These are phyloP conservation scores for Eutrema japonicum DNA, from an alignment of 345 rosid genomes.

Conservation along the genomic window DNA sequence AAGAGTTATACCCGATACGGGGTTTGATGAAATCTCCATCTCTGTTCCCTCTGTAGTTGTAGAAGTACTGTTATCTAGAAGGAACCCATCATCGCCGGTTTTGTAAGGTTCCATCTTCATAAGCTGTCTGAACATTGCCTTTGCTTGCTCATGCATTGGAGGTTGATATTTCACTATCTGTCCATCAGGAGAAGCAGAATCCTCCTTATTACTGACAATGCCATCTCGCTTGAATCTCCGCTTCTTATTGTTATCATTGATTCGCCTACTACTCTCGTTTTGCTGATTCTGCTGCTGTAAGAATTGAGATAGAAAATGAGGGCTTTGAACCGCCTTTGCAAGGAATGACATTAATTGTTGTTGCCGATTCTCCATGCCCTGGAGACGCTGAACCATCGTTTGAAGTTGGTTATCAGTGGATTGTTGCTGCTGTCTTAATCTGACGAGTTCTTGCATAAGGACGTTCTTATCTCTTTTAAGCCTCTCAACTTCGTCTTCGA, in stretches of 20 bases:
- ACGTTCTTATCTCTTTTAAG: constrained; percentile 98
- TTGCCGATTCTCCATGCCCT: constrained; percentile 98
- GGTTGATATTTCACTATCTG: constrained; percentile 94
- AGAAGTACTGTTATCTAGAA: constrained; percentile 53
- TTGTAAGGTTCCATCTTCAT: constrained; percentile 62
- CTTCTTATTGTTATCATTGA: constrained; percentile 80
- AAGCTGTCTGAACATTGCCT: constrained; percentile 71
- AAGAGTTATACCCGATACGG: constrained; percentile 69
- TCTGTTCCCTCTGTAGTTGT: constrained; percentile 54
- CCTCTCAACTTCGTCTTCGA: constrained; percentile 95
- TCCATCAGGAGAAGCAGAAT: constrained; percentile 63
- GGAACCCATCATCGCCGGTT: constrained; percentile 53
- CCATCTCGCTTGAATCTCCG: constrained; percentile 85
- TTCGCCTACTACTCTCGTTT: constrained; percentile 76
- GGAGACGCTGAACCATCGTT: constrained; percentile 88
- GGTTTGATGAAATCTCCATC: constrained; percentile 53
- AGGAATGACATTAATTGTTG: constrained; percentile 98
- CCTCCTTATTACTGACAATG: constrained; percentile 51
- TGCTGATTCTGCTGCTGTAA: constrained; percentile 93
- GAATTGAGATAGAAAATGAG: constrained; percentile 91
- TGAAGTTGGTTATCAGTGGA: constrained; percentile 87
- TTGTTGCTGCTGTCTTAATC: constrained; percentile 96
- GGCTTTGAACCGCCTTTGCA: constrained; percentile 95
- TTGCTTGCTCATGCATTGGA: constrained; percentile 70
- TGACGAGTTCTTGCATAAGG: constrained; percentile 96